These are phyloP conservation scores for Coniella lustricola DNA, from an alignment of 2,329 filamentous ascomycete species.

Conservation along the genomic window DNA sequence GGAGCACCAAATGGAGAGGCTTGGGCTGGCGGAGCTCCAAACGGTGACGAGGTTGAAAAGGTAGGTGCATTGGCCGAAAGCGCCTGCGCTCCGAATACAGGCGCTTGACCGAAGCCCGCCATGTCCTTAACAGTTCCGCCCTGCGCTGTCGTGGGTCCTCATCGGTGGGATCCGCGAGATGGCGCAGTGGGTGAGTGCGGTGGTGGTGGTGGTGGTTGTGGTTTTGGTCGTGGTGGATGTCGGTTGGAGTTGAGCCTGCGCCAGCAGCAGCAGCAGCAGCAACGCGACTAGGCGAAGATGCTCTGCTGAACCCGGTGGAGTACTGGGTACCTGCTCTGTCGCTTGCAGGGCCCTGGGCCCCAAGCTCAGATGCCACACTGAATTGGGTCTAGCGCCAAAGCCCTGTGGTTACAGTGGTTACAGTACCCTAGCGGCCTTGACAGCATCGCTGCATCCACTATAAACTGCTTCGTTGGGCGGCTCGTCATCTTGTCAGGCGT, in stretches of 20 bases:
- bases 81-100: slow-evolving; percentile 17
- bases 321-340: slow-evolving; percentile 3
- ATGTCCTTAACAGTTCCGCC: slow-evolving; percentile 9
- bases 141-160: slow-evolving; percentile 2
- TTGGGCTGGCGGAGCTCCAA: slow-evolving; percentile 13
- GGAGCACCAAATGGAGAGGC: slow-evolving; percentile 8
- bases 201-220: neutral
- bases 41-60: slow-evolving; percentile 12
- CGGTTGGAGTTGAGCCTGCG: slow-evolving; percentile 4
- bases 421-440: too few relatives aligned
- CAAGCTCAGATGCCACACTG: slow-evolving; percentile 1
- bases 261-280: neutral
- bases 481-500: too few relatives aligned
- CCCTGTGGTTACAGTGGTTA: too few relatives aligned
- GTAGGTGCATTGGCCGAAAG: slow-evolving; percentile 12
- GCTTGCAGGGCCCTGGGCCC: slow-evolving; percentile 1
- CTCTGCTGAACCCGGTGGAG: slow-evolving; percentile 2
- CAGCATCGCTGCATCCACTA: neutral
- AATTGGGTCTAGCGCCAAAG: slow-evolving; percentile 6
- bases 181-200: slow-evolving; percentile 1
- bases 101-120: slow-evolving; percentile 16
- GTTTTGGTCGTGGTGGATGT: too few relatives aligned
- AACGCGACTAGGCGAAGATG: too few relatives aligned
- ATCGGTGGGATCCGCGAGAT: neutral
- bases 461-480: neutral